Percentiles rank a stretch among this genome's conserved stretches.
Conservation (phyloP, 23 red algal species). For the Pyropia haitanensis region DNA sequence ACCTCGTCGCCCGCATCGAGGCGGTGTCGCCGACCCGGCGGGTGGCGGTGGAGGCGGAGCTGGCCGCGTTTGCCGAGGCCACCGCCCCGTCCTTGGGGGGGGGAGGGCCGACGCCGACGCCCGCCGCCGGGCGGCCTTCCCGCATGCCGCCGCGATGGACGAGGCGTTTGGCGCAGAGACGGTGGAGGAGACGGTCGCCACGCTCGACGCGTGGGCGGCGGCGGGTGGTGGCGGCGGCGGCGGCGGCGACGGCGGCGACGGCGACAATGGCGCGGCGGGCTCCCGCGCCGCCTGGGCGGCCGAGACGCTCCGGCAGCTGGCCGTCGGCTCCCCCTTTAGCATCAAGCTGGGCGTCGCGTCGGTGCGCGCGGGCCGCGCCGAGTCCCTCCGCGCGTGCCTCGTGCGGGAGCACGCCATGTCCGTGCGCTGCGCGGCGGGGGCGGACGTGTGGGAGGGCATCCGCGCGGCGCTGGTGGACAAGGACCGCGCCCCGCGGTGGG, state of each 20-base stretch:
- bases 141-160: conserved; percentile 1
- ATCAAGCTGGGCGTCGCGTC: conserved; percentile 53
- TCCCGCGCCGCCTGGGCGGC: conserved; percentile 15
- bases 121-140: neutral
- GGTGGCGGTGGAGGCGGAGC: neutral
- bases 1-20: conserved; percentile 14
- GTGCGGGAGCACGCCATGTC: conserved; percentile 65
- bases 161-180: conserved; percentile 17
- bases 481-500: conserved; percentile 52
- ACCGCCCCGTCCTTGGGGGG: neutral
- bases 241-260: neutral
- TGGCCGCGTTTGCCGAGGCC: conserved; percentile 1
- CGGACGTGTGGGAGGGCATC: conserved; percentile 72
- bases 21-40: neutral
- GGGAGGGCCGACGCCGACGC: no score
- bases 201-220: conserved; percentile 4
- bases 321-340: conserved; percentile 22
- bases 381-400: conserved; percentile 41
- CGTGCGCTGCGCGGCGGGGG: conserved; percentile 19
- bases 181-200: conserved; percentile 24
- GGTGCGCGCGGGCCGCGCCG: conserved; percentile 15
- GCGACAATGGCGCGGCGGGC: no score
- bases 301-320: conserved; percentile 18
- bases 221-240: no score
- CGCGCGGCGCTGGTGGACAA: conserved; percentile 77